Conservation (phyloP, 768 basidiomycete species). For the Leucocoprinus sp. region DNA sequence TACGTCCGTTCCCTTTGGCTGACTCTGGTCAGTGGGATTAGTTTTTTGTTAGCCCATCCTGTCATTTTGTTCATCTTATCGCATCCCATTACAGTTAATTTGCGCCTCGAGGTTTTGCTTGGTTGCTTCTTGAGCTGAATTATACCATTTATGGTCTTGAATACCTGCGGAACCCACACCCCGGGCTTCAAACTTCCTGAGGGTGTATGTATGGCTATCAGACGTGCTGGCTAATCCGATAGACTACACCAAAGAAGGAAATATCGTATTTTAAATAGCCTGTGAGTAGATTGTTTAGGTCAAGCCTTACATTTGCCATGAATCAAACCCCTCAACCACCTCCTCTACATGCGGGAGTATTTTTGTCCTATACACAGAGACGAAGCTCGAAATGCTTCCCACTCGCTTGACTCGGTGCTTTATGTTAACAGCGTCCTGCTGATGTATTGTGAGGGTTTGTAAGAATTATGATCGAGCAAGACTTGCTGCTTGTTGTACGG, state of each 20-base stretch:
- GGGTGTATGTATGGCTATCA: slow-evolving; percentile 3
- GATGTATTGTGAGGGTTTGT: too few relatives aligned
- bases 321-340: too few relatives aligned
- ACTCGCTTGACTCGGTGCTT: too few relatives aligned
- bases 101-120: slow-evolving; percentile 5
- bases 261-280: slow-evolving; percentile 3
- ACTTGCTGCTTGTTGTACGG: too few relatives aligned
- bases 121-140: slow-evolving; percentile 4
- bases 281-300: not conserved
- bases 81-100: not conserved
- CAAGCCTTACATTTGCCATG: not conserved
- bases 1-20: not conserved
- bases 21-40: slow-evolving; percentile 15
- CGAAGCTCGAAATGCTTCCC: too few relatives aligned
- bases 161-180: not conserved
- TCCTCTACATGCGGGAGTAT: too few relatives aligned
- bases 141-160: slow-evolving; percentile 8
- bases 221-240: slow-evolving; percentile 8
- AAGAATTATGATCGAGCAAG: too few relatives aligned
- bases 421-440: too few relatives aligned
- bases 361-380: too few relatives aligned
- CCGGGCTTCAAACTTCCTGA: not conserved
- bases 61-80: not conserved
- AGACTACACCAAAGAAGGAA: slow-evolving; percentile 4
- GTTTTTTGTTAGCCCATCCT: not conserved